phyloP scores from a whole-genome alignment of 2,329 filamentous ascomycete genomes.

The Peltaster fructicola region DNA sequence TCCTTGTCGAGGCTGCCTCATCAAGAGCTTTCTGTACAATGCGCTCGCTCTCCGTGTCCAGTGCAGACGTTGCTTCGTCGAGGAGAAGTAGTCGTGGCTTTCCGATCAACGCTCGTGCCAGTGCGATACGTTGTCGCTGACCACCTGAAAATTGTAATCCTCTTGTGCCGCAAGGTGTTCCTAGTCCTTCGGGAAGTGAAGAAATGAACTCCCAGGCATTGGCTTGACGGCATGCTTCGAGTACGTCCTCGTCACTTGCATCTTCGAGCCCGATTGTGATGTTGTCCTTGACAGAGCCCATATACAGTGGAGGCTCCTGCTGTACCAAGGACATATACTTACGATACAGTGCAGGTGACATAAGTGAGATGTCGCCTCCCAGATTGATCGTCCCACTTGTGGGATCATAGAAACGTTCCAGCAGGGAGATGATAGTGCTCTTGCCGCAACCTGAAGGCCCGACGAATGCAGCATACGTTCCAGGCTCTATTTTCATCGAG shows the following conservation, averaged over 20 bases:
- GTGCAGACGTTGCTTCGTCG: conserved; percentile 40
- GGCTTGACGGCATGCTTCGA: conserved; percentile 31
- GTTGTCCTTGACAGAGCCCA: conserved; percentile 47
- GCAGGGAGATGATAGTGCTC: conserved; percentile 27
- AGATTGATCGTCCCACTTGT: conserved; percentile 22
- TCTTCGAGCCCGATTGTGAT: conserved; percentile 27
- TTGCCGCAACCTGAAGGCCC: conserved; percentile 33
- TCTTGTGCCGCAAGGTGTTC: conserved; percentile 32
- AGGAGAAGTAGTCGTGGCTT: conserved; percentile 36
- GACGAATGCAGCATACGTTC: conserved; percentile 29
- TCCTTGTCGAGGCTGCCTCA: conserved; percentile 20
- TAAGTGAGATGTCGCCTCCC: conserved; percentile 41
- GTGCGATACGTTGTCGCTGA: conserved; percentile 38
- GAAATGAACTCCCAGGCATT: conserved; percentile 37
- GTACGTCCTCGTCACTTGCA: conserved; percentile 21
- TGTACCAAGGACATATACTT: conserved; percentile 50
- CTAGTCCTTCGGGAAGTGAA: conserved; percentile 34
- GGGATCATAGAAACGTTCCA: conserved; percentile 31
- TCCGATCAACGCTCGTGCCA: conserved; percentile 37
- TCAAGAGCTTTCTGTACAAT: conserved; percentile 54
- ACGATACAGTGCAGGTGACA: conserved; percentile 47
- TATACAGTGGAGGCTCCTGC: conserved; percentile 57
- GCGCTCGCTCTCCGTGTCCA: conserved; percentile 50
- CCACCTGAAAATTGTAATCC: conserved; percentile 34
- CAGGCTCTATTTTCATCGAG: conserved; percentile 15